Conservation (phyloP, 495 filamentous ascomycete species). For the Trichoderma erinaceum region DNA sequence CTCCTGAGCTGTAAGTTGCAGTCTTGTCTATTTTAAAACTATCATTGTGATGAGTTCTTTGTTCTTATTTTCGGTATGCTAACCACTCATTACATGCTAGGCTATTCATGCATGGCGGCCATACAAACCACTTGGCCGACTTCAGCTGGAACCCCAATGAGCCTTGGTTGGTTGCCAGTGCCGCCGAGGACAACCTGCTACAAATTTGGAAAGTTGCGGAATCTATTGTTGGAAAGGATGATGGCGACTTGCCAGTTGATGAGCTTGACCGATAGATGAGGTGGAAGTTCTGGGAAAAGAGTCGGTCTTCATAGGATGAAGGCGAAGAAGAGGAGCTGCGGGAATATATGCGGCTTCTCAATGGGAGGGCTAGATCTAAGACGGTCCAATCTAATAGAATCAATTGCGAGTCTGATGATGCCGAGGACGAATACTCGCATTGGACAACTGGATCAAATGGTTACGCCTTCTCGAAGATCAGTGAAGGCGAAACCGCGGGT, state of each 20-base stretch:
- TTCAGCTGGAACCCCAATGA: conserved; percentile 97
- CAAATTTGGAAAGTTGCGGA: conserved; percentile 96
- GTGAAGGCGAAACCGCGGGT: not conserved
- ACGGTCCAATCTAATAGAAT: not conserved
- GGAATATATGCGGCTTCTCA: not conserved
- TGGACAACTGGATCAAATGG: too few species aligned
- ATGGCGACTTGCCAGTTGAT: conserved; percentile 69
- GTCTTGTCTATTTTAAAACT: conserved; percentile 11
- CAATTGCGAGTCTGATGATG: not conserved
- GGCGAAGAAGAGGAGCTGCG: not conserved
- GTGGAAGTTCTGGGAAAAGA: conserved; percentile 15
- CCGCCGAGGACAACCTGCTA: conserved; percentile 93
- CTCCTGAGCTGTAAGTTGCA: conserved; percentile 77
- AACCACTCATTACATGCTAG: conserved; percentile 31
- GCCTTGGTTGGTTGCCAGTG: conserved; percentile 89
- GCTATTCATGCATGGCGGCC: conserved; percentile 97
- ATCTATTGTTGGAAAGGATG: conserved; percentile 76
- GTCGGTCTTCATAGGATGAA: conserved; percentile 13
- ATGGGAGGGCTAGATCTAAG: not conserved
- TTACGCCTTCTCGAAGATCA: not conserved
- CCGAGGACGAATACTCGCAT: not conserved
- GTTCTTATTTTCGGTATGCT: not conserved
- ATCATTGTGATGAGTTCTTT: conserved; percentile 21
- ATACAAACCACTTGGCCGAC: conserved; percentile 92
- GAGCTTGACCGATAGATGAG: conserved; percentile 56